phyloP scores from a whole-genome alignment of 305 asterid genomes.

The Solanum aculeatissimum region DNA sequence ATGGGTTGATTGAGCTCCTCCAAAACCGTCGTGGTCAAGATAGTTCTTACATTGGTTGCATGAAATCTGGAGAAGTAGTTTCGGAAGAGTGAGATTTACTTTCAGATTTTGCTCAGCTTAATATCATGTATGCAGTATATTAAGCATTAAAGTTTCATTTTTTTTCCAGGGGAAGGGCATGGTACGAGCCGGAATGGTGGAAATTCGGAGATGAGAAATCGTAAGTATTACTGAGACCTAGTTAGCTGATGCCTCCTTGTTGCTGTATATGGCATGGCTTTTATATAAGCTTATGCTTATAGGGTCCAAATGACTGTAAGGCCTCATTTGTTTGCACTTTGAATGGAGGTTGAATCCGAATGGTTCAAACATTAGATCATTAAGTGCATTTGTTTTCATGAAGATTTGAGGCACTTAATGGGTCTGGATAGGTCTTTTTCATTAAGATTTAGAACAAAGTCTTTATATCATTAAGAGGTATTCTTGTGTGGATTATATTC shows the following conservation, averaged over 20 bases:
- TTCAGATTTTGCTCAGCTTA: constrained; percentile 7
- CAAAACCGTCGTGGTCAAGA: constrained; percentile 61
- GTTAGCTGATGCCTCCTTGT: neutral
- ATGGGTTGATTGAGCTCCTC: constrained; percentile 67
- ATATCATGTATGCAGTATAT: neutral
- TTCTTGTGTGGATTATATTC: no score
- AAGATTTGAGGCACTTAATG: no score
- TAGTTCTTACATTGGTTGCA: constrained; percentile 89
- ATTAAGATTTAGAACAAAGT: no score
- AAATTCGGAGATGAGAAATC: constrained; percentile 91
- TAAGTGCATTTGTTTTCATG: no score
- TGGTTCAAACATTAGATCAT: no score
- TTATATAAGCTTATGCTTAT: neutral
- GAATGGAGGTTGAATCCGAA: no score
- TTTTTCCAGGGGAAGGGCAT: constrained; percentile 66
- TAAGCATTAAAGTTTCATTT: neutral
- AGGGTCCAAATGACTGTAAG: neutral
- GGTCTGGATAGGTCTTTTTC: no score
- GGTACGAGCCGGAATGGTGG: constrained; percentile 99
- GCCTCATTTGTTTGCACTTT: no score
- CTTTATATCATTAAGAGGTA: no score
- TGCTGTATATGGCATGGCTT: neutral
- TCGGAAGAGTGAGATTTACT: constrained; percentile 58
- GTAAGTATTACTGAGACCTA: constrained; percentile 35
- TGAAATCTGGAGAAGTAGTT: constrained; percentile 91